Percentiles rank a stretch among this genome's conserved stretches.
Evolutionary conservation across 768 basidiomycete genomes (phyloP).

Genomic region (Mycena amicta): DNA sequence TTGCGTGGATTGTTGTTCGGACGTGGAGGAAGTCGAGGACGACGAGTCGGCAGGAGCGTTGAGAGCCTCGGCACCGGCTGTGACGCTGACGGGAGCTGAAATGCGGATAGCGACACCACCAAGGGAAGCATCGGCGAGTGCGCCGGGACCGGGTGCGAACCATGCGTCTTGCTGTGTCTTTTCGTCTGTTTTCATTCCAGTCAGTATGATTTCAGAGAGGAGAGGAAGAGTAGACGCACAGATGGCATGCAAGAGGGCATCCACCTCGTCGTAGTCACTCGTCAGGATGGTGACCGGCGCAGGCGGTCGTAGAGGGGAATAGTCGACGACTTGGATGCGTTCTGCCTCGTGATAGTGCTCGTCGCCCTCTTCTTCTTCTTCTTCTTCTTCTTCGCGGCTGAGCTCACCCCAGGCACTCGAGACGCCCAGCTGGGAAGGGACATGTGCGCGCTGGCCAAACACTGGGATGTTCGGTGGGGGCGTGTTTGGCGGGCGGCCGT

Average conservation of each 20-base stretch:
- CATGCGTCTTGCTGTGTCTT: constrained; percentile 68
- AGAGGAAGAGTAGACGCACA: too few species aligned
- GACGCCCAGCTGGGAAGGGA: constrained; percentile 12
- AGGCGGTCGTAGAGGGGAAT: neutral
- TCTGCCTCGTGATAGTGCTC: constrained; percentile 1
- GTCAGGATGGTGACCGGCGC: constrained; percentile 44
- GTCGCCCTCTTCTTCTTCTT: neutral
- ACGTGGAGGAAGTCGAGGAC: neutral
- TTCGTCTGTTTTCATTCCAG: constrained; percentile 48
- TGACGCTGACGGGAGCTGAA: constrained; percentile 28
- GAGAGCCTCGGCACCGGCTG: constrained; percentile 2
- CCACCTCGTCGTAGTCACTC: constrained; percentile 78
- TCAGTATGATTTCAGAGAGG: too few species aligned
- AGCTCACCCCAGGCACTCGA: constrained; percentile 10
- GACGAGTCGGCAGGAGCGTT: neutral
- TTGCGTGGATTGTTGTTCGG: constrained; percentile 24
- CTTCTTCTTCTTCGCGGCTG: neutral
- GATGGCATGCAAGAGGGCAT: constrained; percentile 79
- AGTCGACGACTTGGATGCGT: constrained; percentile 7
- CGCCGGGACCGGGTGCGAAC: constrained; percentile 79
- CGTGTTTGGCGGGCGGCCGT: neutral
- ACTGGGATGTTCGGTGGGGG: neutral
- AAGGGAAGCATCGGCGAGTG: constrained; percentile 69
- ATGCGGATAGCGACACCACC: constrained; percentile 46
- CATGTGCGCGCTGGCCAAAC: neutral